A percentile compares a stretch with the other conserved stretches of the same genome.
These are phyloP conservation scores for Fusarium sp. DNA, from an alignment of 2,329 filamentous ascomycete species.

Conservation along the genomic window DNA sequence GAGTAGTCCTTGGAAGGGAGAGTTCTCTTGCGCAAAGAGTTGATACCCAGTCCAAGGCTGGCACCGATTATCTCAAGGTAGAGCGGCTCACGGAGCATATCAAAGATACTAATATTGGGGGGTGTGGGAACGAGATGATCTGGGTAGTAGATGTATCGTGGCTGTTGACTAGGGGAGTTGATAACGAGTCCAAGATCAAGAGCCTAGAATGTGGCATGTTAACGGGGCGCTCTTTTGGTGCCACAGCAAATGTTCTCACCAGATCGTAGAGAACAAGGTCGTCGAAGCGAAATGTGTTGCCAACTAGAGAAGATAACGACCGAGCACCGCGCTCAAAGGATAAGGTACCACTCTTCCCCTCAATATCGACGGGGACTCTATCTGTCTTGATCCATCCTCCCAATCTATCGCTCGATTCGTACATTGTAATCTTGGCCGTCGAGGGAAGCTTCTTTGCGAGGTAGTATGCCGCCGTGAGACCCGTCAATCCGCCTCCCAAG, in stretches of 20 bases:
- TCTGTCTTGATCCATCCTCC: slow-evolving; percentile 87
- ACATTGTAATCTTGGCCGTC: slow-evolving; percentile 77
- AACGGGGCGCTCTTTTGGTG: not conserved
- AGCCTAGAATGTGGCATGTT: slow-evolving; percentile 40
- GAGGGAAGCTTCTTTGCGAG: slow-evolving; percentile 71
- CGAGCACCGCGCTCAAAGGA: slow-evolving; percentile 86
- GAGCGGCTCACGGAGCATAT: slow-evolving; percentile 45
- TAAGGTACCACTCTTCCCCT: slow-evolving; percentile 64
- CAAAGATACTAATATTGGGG: slow-evolving; percentile 38
- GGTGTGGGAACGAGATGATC: slow-evolving; percentile 65
- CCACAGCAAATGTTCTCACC: slow-evolving; percentile 56
- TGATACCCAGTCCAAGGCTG: slow-evolving; percentile 38
- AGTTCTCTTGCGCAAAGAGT: slow-evolving; percentile 27
- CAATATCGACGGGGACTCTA: slow-evolving; percentile 62
- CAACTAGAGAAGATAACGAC: slow-evolving; percentile 67
- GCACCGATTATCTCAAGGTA: slow-evolving; percentile 45
- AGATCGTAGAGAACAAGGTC: slow-evolving; percentile 74
- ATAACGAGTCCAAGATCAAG: slow-evolving; percentile 52
- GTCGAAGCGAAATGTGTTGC: slow-evolving; percentile 56
- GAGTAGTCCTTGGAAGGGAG: slow-evolving; percentile 45
- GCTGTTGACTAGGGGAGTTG: slow-evolving; percentile 56
- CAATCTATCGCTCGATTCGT: slow-evolving; percentile 73
- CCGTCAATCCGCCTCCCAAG: slow-evolving; percentile 84
- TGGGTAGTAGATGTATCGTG: slow-evolving; percentile 86
- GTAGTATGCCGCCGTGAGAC: slow-evolving; percentile 80